Percentiles rank a stretch among this genome's conserved stretches.
phyloP scores from a whole-genome alignment of 768 basidiomycete genomes.

The Sporobolomyces phaffii region DNA sequence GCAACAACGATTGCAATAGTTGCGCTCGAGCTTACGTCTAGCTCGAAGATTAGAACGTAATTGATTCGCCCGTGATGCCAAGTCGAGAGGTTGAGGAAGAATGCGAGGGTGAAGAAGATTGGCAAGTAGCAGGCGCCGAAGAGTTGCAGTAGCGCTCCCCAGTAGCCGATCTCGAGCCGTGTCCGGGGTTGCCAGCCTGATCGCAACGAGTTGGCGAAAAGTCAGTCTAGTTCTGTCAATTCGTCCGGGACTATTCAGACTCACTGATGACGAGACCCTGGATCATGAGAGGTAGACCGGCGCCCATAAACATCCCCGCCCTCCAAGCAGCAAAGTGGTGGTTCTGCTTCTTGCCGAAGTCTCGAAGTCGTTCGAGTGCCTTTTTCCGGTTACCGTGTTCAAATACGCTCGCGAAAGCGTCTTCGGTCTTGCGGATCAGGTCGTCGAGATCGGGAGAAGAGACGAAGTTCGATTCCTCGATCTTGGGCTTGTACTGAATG shows the following conservation, averaged over 20 bases:
- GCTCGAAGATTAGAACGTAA: slow-evolving; percentile 79
- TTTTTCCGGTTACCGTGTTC: slow-evolving; percentile 71
- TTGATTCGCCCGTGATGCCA: slow-evolving; percentile 77
- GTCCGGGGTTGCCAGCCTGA: slow-evolving; percentile 32
- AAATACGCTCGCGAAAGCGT: slow-evolving; percentile 68
- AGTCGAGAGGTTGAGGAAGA: slow-evolving; percentile 74
- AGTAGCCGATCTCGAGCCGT: slow-evolving; percentile 54
- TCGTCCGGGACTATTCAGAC: neutral
- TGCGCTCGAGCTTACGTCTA: slow-evolving; percentile 24
- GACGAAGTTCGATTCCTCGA: slow-evolving; percentile 63
- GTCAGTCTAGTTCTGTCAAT: neutral
- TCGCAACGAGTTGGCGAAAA: neutral
- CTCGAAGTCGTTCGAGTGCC: slow-evolving; percentile 61
- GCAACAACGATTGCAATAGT: slow-evolving; percentile 48
- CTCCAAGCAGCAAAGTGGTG: slow-evolving; percentile 38
- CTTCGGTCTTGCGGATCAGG: slow-evolving; percentile 72
- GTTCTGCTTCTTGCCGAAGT: slow-evolving; percentile 44
- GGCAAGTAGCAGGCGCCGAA: slow-evolving; percentile 73
- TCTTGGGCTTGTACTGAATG: slow-evolving; percentile 69
- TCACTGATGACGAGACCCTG: slow-evolving; percentile 36
- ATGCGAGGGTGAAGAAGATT: slow-evolving; percentile 64
- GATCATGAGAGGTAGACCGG: slow-evolving; percentile 26
- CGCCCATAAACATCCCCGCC: slow-evolving; percentile 35
- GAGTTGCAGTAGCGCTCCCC: slow-evolving; percentile 67
- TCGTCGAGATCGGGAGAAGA: slow-evolving; percentile 57